Base-by-base conservation (phyloP, 352 stramenopile genomes). In the Globisporangium cederbergense region DNA sequence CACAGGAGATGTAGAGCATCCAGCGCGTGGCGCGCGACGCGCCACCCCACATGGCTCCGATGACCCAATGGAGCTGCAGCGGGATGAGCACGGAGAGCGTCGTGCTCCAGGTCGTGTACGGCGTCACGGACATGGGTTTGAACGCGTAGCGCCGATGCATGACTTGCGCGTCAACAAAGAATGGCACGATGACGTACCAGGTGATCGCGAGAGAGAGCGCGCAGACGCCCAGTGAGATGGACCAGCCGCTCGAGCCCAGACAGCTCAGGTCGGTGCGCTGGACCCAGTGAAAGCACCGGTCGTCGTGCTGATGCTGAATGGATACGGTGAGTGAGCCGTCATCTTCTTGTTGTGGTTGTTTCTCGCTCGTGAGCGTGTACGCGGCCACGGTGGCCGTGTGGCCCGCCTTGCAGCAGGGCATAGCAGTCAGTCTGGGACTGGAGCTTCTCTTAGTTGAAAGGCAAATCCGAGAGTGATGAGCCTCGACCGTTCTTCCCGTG, bases 141-240 rank as follows among this genome's bases (percentile, higher is more conserved):
- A 64, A 55, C 45, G 20, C 45, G 46, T 57, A 64, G 30, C 56
- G 43, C 18, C 9, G 18, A 3, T 36, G 2, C 20, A 64, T n/a
- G n/a, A 34, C 42, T 0, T 55, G 18, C 11, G 20, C 25, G 45
- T 56, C 58, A 45, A 62, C 38, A 11, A 25, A 18, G 43, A 57
- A 57, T 11, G 36, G 56, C 22, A 49, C 36, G 55, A 61, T 11
- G 2, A 56, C 5, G 49, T 55, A 55, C 49, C 49, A 55, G 20
- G 50, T 14, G 28, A 56, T 16, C 50, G 16, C 14, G 28, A 56
- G 50, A 14, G n/a, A 34, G 2, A 34, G 50, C 2, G 50, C 30
- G 22, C 14, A 4, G 28, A 56, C 18, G 14, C 25, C 50, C 4
- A 56, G 28, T 7, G 25, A 28, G 1, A 25, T 5, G 14, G 50